These are phyloP conservation scores for Mycena alexandri DNA, from an alignment of 768 basidiomycete genomes.

Conservation along the genomic window DNA sequence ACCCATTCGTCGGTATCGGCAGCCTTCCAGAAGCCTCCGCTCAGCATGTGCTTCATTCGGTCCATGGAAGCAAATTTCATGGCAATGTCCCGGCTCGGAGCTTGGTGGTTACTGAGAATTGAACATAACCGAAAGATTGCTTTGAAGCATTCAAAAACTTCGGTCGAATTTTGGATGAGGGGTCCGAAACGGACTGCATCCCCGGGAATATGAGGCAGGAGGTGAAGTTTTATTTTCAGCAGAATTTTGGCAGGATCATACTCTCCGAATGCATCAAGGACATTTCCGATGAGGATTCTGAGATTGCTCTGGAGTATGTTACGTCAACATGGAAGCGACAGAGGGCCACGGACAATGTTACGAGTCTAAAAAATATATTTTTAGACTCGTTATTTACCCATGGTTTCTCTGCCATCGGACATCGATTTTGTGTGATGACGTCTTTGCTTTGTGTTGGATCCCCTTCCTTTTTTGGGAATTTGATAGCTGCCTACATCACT, in stretches of 20 bases:
- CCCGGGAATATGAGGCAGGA: constrained; percentile 48
- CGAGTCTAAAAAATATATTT: no score
- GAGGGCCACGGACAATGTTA: neutral
- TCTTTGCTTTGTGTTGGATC: no score
- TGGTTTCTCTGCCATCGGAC: no score
- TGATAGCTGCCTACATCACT: no score
- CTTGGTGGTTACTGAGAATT: constrained; percentile 56
- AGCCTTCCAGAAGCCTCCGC: constrained; percentile 47
- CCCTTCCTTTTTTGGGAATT: no score
- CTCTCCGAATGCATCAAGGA: constrained; percentile 48
- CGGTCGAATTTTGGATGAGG: constrained; percentile 49
- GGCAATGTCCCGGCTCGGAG: constrained; percentile 59
- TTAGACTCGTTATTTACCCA: no score
- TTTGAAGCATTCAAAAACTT: constrained; percentile 57
- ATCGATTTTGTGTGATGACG: no score
- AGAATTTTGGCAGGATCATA: constrained; percentile 52
- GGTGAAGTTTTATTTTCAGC: constrained; percentile 52
- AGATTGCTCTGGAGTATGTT: constrained; percentile 44
- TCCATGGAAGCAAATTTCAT: constrained; percentile 46
- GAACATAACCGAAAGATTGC: constrained; percentile 57
- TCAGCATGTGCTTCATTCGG: constrained; percentile 46
- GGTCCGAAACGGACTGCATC: constrained; percentile 54
- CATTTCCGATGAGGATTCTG: constrained; percentile 47
- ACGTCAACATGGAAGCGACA: neutral
- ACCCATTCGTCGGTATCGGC: constrained; percentile 32